Evolutionary conservation across 192 early-diverging fungal species (phyloP), one percentile per base, ranked within the genome.

Genomic region (Backusella luteola): DNA sequence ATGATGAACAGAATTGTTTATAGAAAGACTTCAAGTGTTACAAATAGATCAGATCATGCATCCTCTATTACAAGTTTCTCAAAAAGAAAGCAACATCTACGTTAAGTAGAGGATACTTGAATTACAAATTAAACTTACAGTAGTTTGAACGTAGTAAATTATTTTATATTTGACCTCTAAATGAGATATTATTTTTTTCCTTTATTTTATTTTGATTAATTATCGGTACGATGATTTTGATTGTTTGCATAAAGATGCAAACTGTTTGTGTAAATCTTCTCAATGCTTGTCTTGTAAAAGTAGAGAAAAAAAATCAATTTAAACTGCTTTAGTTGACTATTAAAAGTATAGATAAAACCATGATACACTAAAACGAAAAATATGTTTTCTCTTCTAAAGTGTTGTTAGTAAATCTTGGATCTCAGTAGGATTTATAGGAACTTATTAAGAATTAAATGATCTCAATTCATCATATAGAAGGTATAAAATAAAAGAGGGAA

Each of bases 261-360:
- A 11, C 1, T 29, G 12, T 29, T 29, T 29, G 9, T 63, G 9
- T 29, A 63, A 29, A 11, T 29, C 8, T 63, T 63, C 21, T 63
- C 9, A 63, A 29, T 29, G 9, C 23, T 29, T 63, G 3, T 12
- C 26, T 63, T 34, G 12, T 42, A 49, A 17, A 52, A 73, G 32
- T 29, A 73, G 32, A 73, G 8, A 59, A 73, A 59, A 73, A 56
- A 59, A 73, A 52, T 26, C 56, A 11, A 63, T 63, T 63, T 29
- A 29, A 63, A 3, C 56, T 63, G 56, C 56, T 63, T 63, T 29
- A 63, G 56, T 63, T 63, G 8, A 29, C 56, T 63, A 63, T 63
- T 4, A 63, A 63, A 26, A 63, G 23, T 12, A 63, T 26, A 63
- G 56, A 63, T 29, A 59, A 26, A 59, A 59, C 23, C 3, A 63